Evolutionary conservation across 768 basidiomycete genomes (phyloP), one percentile per base, ranked within the genome.

Genomic region (Cyclocybe aegerita): DNA sequence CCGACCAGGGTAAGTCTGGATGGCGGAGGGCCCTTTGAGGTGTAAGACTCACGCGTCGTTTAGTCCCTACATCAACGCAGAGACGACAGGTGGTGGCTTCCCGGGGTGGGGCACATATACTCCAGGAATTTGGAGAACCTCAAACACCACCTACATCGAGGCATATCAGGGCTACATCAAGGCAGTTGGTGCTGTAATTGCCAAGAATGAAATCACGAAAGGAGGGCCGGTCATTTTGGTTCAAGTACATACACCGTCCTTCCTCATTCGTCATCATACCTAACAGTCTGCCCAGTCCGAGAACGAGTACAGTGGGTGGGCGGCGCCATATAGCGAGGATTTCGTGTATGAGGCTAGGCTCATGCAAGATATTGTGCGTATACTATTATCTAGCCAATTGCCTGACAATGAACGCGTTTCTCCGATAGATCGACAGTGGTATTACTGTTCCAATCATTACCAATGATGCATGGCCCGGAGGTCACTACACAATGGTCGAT

Each of bases 31-130:
- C 39, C 8, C 29, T 30, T 39, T 3, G 38, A 10, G 9, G 35
- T 30, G 5, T 46, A 32, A 39, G 17, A 12, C 32, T 34, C 16
- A 10, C 48, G 43, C 30, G 40, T 7, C 34, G 3, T 51, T 43
- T 39, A 74, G 74, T 6, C 73, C 74, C 3, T 75, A 76, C 36
- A 72, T 76, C 47, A 76, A 79, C 53, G 77, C 72, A 1, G 78
- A 80, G 57, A 74, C 71, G 2, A 70, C 78, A 11, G 78, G 71
- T n/a, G 77, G 77, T 17, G 78, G 80, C 1, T 76, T 83, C 42
- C 81, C 81, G 9, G 81, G 80, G 14, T 82, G 79, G 81, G 77
- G 77, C 36, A 77, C 75, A 8, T 68, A 76, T 53, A 79, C 78
- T 1, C 63, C 70, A 11, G 77, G 78, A 32, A 60, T 76, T 39